Evolutionary conservation across 2,329 filamentous ascomycete species (phyloP), one percentile per base, ranked within the genome.

Genomic region (Colletotrichum godetiae): DNA sequence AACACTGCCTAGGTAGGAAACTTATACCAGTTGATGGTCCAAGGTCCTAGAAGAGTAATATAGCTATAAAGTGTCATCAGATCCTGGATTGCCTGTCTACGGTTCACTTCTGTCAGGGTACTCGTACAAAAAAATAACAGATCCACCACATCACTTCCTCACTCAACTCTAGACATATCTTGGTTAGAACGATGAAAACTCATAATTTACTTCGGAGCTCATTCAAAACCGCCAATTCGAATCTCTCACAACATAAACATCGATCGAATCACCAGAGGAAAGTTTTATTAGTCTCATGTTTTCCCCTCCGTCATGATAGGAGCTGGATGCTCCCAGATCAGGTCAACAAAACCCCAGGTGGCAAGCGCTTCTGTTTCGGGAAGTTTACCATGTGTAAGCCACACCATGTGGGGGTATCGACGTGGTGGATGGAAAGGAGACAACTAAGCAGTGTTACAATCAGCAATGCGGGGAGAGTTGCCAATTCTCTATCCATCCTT

Each of bases 351-450:
- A 74, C 33, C 59, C 58, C 53, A 8, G 46, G 52, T 53, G 65
- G 22, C 56, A 68, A 68, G 27, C 37, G 57, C 15, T 61, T 46
- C 59, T 33, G 22, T 35, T 49, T 65, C 22, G 24, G 55, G 57
- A 13, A 62, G 55, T 49, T 37, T 42, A 64, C 42, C 35, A 60
- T 42, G 49, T 65, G 22, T 64, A 55, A 64, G 49, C 31, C 31
- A 64, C 7, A n/a, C 24, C 2, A 42, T 5, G n/a, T 65, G 49
- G n/a, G n/a, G n/a, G 46, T 15, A 4, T 64, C 8, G n/a, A 56
- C 15, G 42, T 49, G 64, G 55, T 27, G 35, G 42, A 33, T 52
- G 19, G 64, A 67, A 33, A 61, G 19, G 64, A 67, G 56, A 67
- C 35, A 67, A 61, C 53, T 49, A 33, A 35, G 56, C 31, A 10